phyloP scores from a whole-genome alignment of 495 filamentous ascomycete genomes.

The Trichodelitschia bisporula region DNA sequence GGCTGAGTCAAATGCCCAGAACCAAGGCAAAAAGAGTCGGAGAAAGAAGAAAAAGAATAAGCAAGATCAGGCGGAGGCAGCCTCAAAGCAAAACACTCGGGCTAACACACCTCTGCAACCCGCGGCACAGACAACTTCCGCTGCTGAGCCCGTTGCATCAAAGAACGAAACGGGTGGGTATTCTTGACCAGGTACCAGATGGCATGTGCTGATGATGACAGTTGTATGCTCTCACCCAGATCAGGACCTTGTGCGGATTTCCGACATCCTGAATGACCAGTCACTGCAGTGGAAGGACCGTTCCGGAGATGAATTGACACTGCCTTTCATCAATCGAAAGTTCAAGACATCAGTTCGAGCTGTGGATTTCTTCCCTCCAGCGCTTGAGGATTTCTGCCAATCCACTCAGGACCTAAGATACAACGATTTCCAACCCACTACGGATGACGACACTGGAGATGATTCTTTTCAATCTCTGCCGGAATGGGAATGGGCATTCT shows the following conservation, averaged over 20 bases:
- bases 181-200: too few relatives aligned
- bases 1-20: background rate
- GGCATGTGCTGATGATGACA: too few relatives aligned
- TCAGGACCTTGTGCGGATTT: conserved; percentile 11
- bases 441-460: conserved; percentile 4
- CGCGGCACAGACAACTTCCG: too few relatives aligned
- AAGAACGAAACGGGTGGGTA: too few relatives aligned
- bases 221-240: conserved; percentile 6
- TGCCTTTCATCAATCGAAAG: conserved; percentile 51
- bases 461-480: background rate
- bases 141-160: too few relatives aligned
- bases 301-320: conserved; percentile 20
- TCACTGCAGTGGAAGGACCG: conserved; percentile 14
- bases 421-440: conserved; percentile 3
- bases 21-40: conserved; percentile 4
- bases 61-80: conserved; percentile 14
- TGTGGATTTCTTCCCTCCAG: conserved; percentile 53
- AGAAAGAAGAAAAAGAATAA: conserved; percentile 18
- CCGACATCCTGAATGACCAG: conserved; percentile 23
- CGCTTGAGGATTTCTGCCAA: conserved; percentile 46
- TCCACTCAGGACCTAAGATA: conserved; percentile 7
- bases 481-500: conserved; percentile 48
- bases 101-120: too few relatives aligned
- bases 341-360: conserved; percentile 46
- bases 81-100: conserved; percentile 14